Evolutionary conservation across 768 basidiomycete species (phyloP), one percentile per base, ranked within the genome.

Genomic region (Amanita exitialis): DNA sequence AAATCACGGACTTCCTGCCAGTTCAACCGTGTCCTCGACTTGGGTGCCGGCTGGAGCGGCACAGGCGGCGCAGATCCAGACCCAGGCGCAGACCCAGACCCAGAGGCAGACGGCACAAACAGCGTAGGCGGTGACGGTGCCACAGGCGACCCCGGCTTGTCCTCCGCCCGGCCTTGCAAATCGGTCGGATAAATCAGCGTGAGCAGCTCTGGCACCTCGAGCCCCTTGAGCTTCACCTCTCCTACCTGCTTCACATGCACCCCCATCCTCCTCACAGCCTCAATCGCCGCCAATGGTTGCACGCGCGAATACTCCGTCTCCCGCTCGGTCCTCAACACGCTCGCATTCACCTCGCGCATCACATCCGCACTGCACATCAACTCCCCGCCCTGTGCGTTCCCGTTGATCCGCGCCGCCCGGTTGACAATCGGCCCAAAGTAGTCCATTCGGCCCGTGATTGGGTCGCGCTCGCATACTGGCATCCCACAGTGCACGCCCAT

Each of bases 341-440:
- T 74, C 8, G 84, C 82, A 45, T 72, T 73, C 59, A 93, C 82
- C 69, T 95, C 93, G 51, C 83, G 78, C 47, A 92, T 74, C 57
- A 94, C 83, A 52, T 96, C 92, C 3, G 82, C 77, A 60, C 89
- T 92, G 60, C 89, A 86, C 79, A 88, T 85, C 62, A 98, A 90
- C 64, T 98, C 91, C 0, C 96, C 96, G 6, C 96, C 96, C 7
- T 81, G 80, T 0, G 96, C 93, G 52, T 72, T 78, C 18, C 83
- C 81, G 53, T 74, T 79, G 59, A 99, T 89, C 36, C 95, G 79
- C 4, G 95, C 82, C 0, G 94, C 77, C 28, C 93, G 87, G 66
- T 97, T 98, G 57, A 95, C 91, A 80, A 96, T 90, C 1, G 92
- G 85, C 0, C 94, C 94, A 59, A 95, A 90, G 67, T 98, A 98